Percentiles rank a stretch among this genome's conserved stretches.
Evolutionary conservation across 441 rosid species (phyloP).

Genomic region (Eruca vesicaria): DNA sequence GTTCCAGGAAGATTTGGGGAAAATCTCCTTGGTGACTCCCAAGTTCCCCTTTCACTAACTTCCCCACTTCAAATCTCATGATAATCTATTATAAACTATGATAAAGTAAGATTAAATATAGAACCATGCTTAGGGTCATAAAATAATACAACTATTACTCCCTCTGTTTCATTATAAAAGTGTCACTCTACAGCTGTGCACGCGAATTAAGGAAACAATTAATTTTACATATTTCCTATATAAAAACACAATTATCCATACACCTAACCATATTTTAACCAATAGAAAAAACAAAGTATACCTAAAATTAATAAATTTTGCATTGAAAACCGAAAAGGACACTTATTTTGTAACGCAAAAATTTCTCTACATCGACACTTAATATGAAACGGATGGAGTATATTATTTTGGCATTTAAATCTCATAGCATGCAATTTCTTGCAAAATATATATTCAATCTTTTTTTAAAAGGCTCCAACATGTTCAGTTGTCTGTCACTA

Average conservation of each 20-base stretch:
- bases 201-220: too few relatives aligned
- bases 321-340: too few relatives aligned
- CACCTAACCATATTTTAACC: too few relatives aligned
- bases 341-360: too few relatives aligned
- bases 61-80: slow-evolving; percentile 4
- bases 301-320: too few relatives aligned
- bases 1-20: slow-evolving; percentile 25
- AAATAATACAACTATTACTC: neutral
- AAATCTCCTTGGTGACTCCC: slow-evolving; percentile 16
- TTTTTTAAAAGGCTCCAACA: neutral
- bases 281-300: too few relatives aligned
- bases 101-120: neutral
- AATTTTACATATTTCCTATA: too few relatives aligned
- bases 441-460: neutral
- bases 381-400: too few relatives aligned
- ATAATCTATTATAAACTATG: neutral
- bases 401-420: neutral
- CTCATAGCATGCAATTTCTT: neutral
- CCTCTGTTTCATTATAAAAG: too few relatives aligned
- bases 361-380: too few relatives aligned
- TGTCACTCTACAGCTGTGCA: too few relatives aligned
- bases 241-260: too few relatives aligned
- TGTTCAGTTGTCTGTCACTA: neutral
- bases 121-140: neutral
- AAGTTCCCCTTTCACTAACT: slow-evolving; percentile 5